Percentiles rank a stretch among this genome's conserved stretches.
These are phyloP conservation scores for Neoarthrinium moseri DNA, from an alignment of 2,329 filamentous ascomycete species.

Conservation along the genomic window DNA sequence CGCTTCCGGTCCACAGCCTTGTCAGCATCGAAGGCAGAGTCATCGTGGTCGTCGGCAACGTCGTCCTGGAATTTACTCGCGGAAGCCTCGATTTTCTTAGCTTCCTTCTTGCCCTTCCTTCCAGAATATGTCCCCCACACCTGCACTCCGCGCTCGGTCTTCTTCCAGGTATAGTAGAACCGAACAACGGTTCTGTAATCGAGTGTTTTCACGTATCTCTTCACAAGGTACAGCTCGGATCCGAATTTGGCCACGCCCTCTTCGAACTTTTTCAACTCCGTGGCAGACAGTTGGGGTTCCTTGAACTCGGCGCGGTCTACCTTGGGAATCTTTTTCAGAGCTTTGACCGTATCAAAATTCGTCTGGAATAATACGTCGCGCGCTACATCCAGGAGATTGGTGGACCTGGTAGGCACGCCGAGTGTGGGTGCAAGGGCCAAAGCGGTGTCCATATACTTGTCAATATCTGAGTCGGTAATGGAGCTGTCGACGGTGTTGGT, in stretches of 20 bases:
- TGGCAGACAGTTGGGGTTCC: slow-evolving; percentile 75
- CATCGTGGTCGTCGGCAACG: slow-evolving; percentile 87
- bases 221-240: slow-evolving; percentile 82
- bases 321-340: slow-evolving; percentile 67
- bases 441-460: slow-evolving; percentile 73
- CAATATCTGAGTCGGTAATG: slow-evolving; percentile 58
- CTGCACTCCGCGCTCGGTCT: slow-evolving; percentile 78
- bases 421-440: slow-evolving; percentile 57
- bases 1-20: slow-evolving; percentile 81
- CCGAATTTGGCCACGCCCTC: slow-evolving; percentile 88
- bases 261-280: slow-evolving; percentile 87
- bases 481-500: slow-evolving; percentile 51
- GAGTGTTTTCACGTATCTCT: slow-evolving; percentile 81
- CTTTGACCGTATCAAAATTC: slow-evolving; percentile 68
- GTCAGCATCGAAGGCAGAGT: slow-evolving; percentile 90
- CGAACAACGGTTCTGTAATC: slow-evolving; percentile 79
- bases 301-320: slow-evolving; percentile 73
- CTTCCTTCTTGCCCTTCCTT: slow-evolving; percentile 86
- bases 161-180: slow-evolving; percentile 98
- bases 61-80: slow-evolving; percentile 83
- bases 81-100: slow-evolving; percentile 68
- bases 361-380: slow-evolving; percentile 70
- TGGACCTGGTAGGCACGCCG: slow-evolving; percentile 69
- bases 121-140: slow-evolving; percentile 89
- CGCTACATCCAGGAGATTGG: slow-evolving; percentile 85